Base-by-base conservation (phyloP, 352 stramenopile genomes). In the Phytopythium mirpurense region DNA sequence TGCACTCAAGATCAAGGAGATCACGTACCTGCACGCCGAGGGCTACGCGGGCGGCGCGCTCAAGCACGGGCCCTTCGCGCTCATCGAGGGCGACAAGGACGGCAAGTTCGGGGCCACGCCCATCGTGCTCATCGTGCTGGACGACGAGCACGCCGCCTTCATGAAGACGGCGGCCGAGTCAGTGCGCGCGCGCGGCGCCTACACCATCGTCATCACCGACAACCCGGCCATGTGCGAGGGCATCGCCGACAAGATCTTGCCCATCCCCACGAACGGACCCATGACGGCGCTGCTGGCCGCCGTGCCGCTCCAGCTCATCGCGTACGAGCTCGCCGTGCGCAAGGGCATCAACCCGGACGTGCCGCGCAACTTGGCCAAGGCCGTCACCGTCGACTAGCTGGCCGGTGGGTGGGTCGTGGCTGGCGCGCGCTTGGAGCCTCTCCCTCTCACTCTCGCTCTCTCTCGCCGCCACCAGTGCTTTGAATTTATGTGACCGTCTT, bases 1-100 rank as follows among this genome's bases (percentile, higher is more conserved):
- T 35, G 96, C 97, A 19, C 70, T 99, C 19, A 99, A 99, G 75
- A 97, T 99, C 54, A 99, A 99, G 74, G 97, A 99, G 79, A 98
- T 98, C 72, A 98, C 92, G 53, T 99, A 99, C 63, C 67, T 99
- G 37, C 96, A 99, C 63, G 97, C 96, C 27, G 96, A 99, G 61
- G 96, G 96, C 27, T 99, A 99, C 75, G 91, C 93, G 52, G 97
- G 96, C 24, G 96, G 96, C 26, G 97, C 97, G 38, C 78, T 99
- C 47, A 99, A 99, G 77, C 97, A 99, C 72, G 97, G 96, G 11
- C 96, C 97, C 4, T 99, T 99, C 57, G 96, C 97, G n/a, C 78
- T 99, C 6, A 99, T 99, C 65, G 97, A 99, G 65, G 77, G 72
- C 56, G 72, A 85, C 38, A 86, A 97, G 49, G 93, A 93, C 40